These are phyloP conservation scores for Actinomortierella ambigua DNA, from an alignment of 371 early-diverging fungal genomes.

Conservation along the genomic window DNA sequence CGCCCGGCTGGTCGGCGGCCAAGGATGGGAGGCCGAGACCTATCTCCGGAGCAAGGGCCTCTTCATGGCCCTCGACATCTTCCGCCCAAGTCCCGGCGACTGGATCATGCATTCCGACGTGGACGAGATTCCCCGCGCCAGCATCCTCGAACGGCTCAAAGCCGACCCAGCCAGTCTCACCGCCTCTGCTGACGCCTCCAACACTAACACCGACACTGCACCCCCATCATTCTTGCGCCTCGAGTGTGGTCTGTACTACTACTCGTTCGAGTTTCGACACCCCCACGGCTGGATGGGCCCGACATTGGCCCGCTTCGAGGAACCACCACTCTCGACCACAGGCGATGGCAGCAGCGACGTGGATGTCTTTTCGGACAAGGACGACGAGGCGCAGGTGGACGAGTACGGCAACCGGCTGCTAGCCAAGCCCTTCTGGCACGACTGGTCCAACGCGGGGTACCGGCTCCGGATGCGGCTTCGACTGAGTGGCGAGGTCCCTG, in stretches of 20 bases:
- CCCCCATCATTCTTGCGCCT: background rate
- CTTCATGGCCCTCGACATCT: background rate
- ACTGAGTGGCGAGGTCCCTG: background rate
- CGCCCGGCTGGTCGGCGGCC: background rate
- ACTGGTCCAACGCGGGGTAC: background rate
- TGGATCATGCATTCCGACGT: constrained; percentile 42
- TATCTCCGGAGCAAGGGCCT: constrained; percentile 1
- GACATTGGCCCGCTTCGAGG: background rate
- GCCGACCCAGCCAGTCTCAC: background rate
- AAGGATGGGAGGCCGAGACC: background rate
- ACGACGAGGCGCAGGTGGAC: no score
- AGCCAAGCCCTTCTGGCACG: background rate
- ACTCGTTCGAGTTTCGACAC: constrained; percentile 5
- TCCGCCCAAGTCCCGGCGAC: constrained; percentile 12
- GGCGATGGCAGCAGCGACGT: no score
- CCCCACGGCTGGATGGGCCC: constrained; percentile 1
- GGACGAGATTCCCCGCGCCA: constrained; percentile 30
- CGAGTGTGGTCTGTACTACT: constrained; percentile 2
- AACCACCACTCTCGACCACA: background rate
- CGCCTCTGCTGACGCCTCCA: background rate
- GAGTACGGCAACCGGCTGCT: no score
- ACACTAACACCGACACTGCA: background rate
- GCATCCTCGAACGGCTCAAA: constrained; percentile 19
- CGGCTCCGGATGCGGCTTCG: background rate
- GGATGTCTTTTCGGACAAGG: no score